Evolutionary conservation across 2,329 filamentous ascomycete species (phyloP), one percentile per base, ranked within the genome.

Genomic region (Diaporthe caulivora): DNA sequence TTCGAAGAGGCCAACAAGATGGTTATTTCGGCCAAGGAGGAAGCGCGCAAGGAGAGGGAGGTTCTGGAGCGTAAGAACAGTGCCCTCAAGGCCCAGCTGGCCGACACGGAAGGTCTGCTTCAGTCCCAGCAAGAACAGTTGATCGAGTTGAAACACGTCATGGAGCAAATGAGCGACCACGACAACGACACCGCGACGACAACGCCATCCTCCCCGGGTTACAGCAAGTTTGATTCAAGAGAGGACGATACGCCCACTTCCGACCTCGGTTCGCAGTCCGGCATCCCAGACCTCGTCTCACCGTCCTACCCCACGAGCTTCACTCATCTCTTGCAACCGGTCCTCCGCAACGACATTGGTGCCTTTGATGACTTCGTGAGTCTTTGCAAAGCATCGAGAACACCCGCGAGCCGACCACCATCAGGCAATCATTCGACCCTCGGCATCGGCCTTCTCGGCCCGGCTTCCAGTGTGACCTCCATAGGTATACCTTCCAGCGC

Each of bases 1-100:
- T 99, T 99, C 76, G 95, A 98, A 81, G 96, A 99, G 86, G 97
- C 97, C 65, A 98, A 99, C 85, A 95, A 93, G 87, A 98, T 99
- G 96, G 97, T 99, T 69, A 94, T 96, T 53, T 92, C 91, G 21
- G 96, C 96, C 49, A 94, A 97, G 80, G 95, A 95, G 81, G 94
- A 98, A 75, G 95, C 97, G 11, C 92, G 95, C 75, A 92, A 90
- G 76, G 95, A 98, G 78, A 93, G 95, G 49, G 95, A 98, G 77
- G 88, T 89, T 6, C 86, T 95, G 54, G 92, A 95, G 72, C 93
- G 93, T 80, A 94, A 94, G 80, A 97, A 97, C 79, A 95, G 98
- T 72, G 94, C 97, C 82, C 88, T 98, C 68, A 94, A 91, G 79
- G 89, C 92, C 34, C 95, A 98, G 82, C 87, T 99, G 70, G 91